Base-by-base conservation (phyloP, 2,329 filamentous ascomycete species). In the Trichoderma sp. region DNA sequence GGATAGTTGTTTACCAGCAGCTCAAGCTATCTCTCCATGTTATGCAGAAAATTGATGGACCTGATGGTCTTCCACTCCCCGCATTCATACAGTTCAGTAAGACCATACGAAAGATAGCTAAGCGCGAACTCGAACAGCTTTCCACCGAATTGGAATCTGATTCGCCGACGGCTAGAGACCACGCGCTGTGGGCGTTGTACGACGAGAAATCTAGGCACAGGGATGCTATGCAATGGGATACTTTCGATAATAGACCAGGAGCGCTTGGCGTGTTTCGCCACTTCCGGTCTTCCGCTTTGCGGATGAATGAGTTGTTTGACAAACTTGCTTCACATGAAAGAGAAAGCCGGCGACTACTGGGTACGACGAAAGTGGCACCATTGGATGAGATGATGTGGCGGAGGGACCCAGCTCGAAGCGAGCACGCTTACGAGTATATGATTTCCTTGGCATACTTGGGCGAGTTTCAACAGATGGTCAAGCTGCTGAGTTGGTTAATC, bases 371-470 rank as follows among this genome's bases (percentile, higher is more conserved):
- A 7, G 70, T 81, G n/a, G 73, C 78, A 12, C 74, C 75, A 7
- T 74, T 82, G n/a, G 81, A 82, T 11, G 74, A 75, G 11, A 79
- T 82, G 77, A 74, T 76, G 53, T 76, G 76, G 32, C 76, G 81
- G 8, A 74, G 72, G 66, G 81, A 83, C 71, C 77, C 78, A 3
- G 77, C 81, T 50, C 74, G 76, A 70, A 79, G 78, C 6, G 75
- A 77, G 89, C 74, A 81, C 15, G 80, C 76, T 1, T 88, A 92
- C 75, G 82, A 83, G 2, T 92, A 92, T 77, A 85, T 94, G 78
- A 85, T 90, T 61, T 85, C 88, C 1, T 81, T 94, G 26, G 91
- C 88, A 1, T 85, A 87, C 67, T 79, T 89, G n/a, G 86, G 86
- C 43, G 88, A 93, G 74, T 83, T 84, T 63, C 81, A 85, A 2